phyloP scores from a whole-genome alignment of 768 basidiomycete genomes.

The Amanita pallidorosea region DNA sequence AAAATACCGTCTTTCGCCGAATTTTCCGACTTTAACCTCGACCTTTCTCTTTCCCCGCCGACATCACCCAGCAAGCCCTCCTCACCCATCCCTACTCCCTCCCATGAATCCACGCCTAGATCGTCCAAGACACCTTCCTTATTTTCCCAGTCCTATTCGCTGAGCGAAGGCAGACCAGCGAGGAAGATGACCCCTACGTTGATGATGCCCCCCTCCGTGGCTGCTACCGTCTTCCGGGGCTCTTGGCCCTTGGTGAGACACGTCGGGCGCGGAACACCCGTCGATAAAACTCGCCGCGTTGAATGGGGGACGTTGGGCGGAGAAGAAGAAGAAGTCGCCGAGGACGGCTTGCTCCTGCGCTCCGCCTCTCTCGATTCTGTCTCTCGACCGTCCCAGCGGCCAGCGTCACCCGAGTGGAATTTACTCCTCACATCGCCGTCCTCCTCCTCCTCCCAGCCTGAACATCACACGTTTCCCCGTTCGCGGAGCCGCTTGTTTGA shows the following conservation, averaged over 20 bases:
- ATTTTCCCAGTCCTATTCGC: constrained; percentile 16
- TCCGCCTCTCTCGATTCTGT: constrained; percentile 30
- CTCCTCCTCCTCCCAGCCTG: constrained; percentile 10
- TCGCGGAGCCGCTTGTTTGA: constrained; percentile 3
- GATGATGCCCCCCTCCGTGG: constrained; percentile 16
- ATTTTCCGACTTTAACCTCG: constrained; percentile 36
- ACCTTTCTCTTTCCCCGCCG: constrained; percentile 31
- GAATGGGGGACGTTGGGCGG: constrained; percentile 32
- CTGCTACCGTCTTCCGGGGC: constrained; percentile 21
- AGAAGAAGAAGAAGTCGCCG: constrained; percentile 28
- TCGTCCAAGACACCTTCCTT: constrained; percentile 27
- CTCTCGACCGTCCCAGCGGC: constrained; percentile 17
- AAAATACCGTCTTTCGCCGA: constrained; percentile 23
- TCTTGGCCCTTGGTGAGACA: constrained; percentile 35
- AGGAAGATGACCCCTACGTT: constrained; percentile 19
- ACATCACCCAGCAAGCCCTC: constrained; percentile 28
- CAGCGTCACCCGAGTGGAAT: constrained; percentile 31
- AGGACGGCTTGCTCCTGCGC: constrained; percentile 35
- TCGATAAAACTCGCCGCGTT: constrained; percentile 29
- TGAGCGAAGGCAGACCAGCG: constrained; percentile 12
- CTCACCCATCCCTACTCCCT: constrained; percentile 20
- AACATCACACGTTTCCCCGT: constrained; percentile 1
- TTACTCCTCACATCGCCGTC: constrained; percentile 18
- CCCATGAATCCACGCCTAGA: constrained; percentile 21
- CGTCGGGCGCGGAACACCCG: constrained; percentile 38